Evolutionary conservation across 805 yeast species (phyloP), one percentile per base, ranked within the genome.

Genomic region (Barnettozyma populi): DNA sequence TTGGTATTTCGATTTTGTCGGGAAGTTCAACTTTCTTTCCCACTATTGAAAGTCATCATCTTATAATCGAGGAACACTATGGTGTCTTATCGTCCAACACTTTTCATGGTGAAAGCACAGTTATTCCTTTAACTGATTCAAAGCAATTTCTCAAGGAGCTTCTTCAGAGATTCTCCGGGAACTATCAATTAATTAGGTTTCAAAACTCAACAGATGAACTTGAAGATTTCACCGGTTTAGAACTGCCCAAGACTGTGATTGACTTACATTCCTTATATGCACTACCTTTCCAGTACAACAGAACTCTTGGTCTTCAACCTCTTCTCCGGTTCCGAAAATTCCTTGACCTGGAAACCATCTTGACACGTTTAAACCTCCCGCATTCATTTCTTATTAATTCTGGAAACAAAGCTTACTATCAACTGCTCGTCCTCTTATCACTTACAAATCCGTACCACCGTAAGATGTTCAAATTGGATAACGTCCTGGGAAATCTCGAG

Each of bases 61-160:
- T 56, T 19, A 47, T 56, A 8, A 47, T 56, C 2, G 50, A 54
- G 23, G 60, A 56, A 18, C 46, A 31, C 29, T 48, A 52, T 44
- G 60, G 60, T 42, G 49, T 56, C 14, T 43, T 56, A 13, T 56
- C 60, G 4, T 47, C 57, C 6, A 54, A 50, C 43, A 45, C 48
- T 2, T 56, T 48, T 42, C 60, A 54, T 18, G 58, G 58, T 1
- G 43, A 47, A n/a, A 54, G 58, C 23, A 36, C 45, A 9, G 29
- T 52, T 2, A 6, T 56, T 14, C 38, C 56, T 8, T 37, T 39
- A 21, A 25, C 39, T 24, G 48, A 53, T 35, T 41, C 54, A 11
- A n/a, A 11, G 14, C 31, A 25, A 2, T 16, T 37, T 18, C 9
- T 47, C 5, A 13, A 40, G 11, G 20, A 34, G 2, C 13, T 39